phyloP scores from a whole-genome alignment of 352 stramenopile genomes.

The Globisporangium barbulae region DNA sequence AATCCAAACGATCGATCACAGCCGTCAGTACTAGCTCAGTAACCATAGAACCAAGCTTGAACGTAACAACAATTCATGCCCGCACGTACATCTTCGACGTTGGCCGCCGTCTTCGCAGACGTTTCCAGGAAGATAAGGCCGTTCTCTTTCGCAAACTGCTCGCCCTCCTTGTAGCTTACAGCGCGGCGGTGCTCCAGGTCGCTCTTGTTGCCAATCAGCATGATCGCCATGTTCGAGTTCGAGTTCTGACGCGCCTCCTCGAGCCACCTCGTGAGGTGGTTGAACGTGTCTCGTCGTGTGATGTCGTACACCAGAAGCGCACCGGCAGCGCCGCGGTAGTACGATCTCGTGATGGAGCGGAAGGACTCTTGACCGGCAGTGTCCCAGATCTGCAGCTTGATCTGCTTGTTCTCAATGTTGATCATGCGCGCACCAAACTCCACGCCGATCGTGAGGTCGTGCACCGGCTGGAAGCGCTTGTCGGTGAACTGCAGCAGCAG shows the following conservation, averaged over 20 bases:
- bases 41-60: neutral
- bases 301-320: constrained; percentile 99
- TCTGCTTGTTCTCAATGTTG: constrained; percentile 97
- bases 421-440: constrained; percentile 99
- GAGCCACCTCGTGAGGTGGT: constrained; percentile 98
- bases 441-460: constrained; percentile 99
- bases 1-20: neutral
- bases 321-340: constrained; percentile 97
- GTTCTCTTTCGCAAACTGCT: constrained; percentile 98
- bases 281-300: constrained; percentile 98
- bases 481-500: constrained; percentile 99
- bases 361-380: constrained; percentile 99
- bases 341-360: constrained; percentile 98
- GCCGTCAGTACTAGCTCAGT: neutral
- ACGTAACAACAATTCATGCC: neutral
- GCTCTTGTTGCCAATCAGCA: constrained; percentile 99
- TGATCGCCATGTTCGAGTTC: constrained; percentile 99
- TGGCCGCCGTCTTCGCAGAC: constrained; percentile 97
- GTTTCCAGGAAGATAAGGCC: constrained; percentile 99
- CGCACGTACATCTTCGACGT: constrained; percentile 97
- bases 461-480: constrained; percentile 99
- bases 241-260: constrained; percentile 98
- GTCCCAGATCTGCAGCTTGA: constrained; percentile 99
- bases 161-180: constrained; percentile 97
- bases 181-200: constrained; percentile 95